A percentile compares a stretch with the other conserved stretches of the same genome.
Evolutionary conservation across 192 early-diverging fungal species (phyloP).

Genomic region (Linnemannia schmuckeri): DNA sequence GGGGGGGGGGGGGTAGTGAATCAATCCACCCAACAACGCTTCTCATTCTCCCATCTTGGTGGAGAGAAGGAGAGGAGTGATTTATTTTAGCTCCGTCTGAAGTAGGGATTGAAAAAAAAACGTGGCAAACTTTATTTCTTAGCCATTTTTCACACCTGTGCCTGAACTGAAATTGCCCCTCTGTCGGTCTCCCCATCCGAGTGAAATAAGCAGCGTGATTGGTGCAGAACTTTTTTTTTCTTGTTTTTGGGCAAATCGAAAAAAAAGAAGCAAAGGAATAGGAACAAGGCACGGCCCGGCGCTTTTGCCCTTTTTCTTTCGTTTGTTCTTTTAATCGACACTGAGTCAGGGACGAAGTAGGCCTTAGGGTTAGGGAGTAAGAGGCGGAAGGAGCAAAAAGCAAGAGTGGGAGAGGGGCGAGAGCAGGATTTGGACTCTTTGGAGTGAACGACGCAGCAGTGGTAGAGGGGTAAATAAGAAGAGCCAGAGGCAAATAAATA

Average conservation of each 20-base stretch:
- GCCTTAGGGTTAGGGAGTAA: too few species aligned
- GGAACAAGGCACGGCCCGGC: conserved; percentile 17
- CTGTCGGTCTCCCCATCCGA: background rate
- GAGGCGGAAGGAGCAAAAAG: background rate
- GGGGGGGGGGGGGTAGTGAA: background rate
- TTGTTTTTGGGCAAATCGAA: background rate
- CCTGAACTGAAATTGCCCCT: background rate
- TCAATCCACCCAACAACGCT: background rate
- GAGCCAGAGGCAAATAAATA: background rate
- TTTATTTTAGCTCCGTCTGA: conserved; percentile 8
- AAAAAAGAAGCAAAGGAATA: background rate
- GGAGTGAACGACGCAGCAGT: background rate
- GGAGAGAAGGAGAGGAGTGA: background rate
- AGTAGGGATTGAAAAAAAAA: conserved; percentile 19
- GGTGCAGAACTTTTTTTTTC: background rate
- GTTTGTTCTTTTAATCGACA: background rate
- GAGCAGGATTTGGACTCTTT: background rate
- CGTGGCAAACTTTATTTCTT: conserved; percentile 21
- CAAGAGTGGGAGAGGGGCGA: background rate
- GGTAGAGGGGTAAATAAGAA: background rate
- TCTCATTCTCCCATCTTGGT: background rate
- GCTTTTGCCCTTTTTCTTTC: conserved; percentile 3
- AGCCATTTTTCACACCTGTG: background rate
- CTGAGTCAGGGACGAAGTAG: conserved; percentile 1
- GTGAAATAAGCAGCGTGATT: background rate